Evolutionary conservation across 192 early-diverging fungal species (phyloP).

Genomic region (Fimicolochytrium jonesii): DNA sequence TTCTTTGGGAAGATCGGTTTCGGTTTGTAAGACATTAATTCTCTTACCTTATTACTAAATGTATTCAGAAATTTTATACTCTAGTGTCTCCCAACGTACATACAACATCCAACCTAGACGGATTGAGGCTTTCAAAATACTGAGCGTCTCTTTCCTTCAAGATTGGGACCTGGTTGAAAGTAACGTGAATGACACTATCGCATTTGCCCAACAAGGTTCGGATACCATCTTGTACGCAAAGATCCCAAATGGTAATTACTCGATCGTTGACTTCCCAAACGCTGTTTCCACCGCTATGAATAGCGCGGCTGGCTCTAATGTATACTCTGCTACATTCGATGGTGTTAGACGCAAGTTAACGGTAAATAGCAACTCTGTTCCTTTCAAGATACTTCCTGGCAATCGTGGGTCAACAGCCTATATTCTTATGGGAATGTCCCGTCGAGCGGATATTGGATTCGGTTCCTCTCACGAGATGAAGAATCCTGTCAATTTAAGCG

Average conservation of each 20-base stretch:
- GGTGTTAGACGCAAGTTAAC: neutral
- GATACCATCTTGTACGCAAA: slow-evolving; percentile 7
- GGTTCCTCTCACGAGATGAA: neutral
- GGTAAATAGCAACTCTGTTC: neutral
- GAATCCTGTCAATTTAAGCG: slow-evolving; percentile 1
- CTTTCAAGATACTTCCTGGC: slow-evolving; percentile 10
- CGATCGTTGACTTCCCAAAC: slow-evolving; percentile 7
- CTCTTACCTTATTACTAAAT: too few species aligned
- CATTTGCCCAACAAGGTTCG: slow-evolving; percentile 16
- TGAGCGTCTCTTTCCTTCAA: slow-evolving; percentile 8
- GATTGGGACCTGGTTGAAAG: slow-evolving; percentile 9
- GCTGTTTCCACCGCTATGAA: slow-evolving; percentile 7
- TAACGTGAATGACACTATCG: slow-evolving; percentile 1
- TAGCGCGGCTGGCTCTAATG: slow-evolving; percentile 1
- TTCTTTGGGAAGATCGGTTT: slow-evolving; percentile 4
- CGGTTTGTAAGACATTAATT: slow-evolving; percentile 16
- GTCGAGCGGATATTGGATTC: neutral
- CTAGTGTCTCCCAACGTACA: neutral
- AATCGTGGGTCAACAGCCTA: slow-evolving; percentile 11
- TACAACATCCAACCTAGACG: slow-evolving; percentile 1
- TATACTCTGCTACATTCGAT: neutral
- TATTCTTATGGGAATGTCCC: neutral
- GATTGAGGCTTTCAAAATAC: slow-evolving; percentile 7
- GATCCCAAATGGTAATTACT: slow-evolving; percentile 17
- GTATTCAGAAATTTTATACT: slow-evolving; percentile 13